Evolutionary conservation across 2,329 filamentous ascomycete species (phyloP), one percentile per base, ranked within the genome.

Genomic region (Hypomyces perniciosus): DNA sequence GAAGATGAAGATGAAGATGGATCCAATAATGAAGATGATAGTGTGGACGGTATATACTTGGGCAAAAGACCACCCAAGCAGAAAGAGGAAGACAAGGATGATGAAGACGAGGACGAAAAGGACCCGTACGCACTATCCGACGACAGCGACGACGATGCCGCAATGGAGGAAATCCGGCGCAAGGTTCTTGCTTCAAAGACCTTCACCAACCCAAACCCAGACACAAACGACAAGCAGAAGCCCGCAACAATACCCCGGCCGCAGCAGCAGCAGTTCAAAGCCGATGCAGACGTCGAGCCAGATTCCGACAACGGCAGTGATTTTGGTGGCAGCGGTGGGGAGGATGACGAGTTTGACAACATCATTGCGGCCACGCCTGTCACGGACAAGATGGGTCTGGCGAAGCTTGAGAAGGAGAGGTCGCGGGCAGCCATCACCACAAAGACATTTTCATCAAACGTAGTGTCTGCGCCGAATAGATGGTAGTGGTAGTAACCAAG

Each of bases 291-390:
- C 39, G 37, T 48, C 29, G 54, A 52, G 33, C 75, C 79, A 1
- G 85, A 88, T 45, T 81, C 82, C 0, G 83, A 88, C 55, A 80
- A 86, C 50, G 79, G 72, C 30, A 66, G 71, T 20, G 79, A 61
- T 5, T 77, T 73, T 10, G 81, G 1, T 52, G 77, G 72, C 26
- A 80, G 61, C 5, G 78, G 73, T 8, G 82, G 76, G 1, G 80
- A 83, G 12, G 86, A 93, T 48, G 86, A 87, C 43, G 86, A 90
- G 45, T 96, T 97, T 63, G 92, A 97, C 63, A 86, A 86, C 58
- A 95, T 99, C 67, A 95, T 96, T 63, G 83, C 91, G 59, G 92
- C 93, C 0, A 92, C 89, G 3, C 90, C 90, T 0, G 82, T 95
- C 13, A 96, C 91, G 0, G 92, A 96, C 65, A 81, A 86, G 49